Evolutionary conservation across 768 basidiomycete genomes (phyloP), one percentile per base, ranked within the genome.

Genomic region (Russula vinacea): DNA sequence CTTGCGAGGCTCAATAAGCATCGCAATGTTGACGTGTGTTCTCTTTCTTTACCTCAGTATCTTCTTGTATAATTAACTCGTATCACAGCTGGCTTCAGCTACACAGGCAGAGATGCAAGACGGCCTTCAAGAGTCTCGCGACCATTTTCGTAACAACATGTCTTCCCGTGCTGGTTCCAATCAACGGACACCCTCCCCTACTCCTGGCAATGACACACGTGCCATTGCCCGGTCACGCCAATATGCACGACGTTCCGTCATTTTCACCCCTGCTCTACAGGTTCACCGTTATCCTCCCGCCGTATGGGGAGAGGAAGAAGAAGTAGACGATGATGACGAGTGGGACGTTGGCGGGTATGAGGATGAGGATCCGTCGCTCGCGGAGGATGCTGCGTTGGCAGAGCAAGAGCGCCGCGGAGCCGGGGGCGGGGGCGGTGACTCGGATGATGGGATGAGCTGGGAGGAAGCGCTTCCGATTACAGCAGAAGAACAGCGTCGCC

Each of bases 1-100:
- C 83, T 98, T 7, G 97, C 97, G 0, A 80, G 97, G 62, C 80
- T 98, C 60, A 98, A 99, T 78, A 98, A 98, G 73, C 94, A 97
- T 72, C 83, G 95, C 35, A 99, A 99, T 74, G 89, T 98, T 59
- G 96, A 98, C 74, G 94, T 95, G 75, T 72, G 92, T 80, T 14
- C 51, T 22, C 45, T 49, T 39, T 51, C 52, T 47, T 54, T 51
- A 29, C 1, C 13, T 56, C 42, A 52, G 10, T 68, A 11, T 29
- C 35, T 26, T 45, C 24, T 52, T 65, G 22, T 7, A 29, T 10
- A 47, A 37, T 26, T 59, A 56, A 26, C 33, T 56, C 57, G 35
- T 67, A 39, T 16, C 16, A 22, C 70, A 93, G 90, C 81, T 92
- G 64, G 88, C 90, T 10, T 81, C 84, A 5, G 83, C 89, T 4